Evolutionary conservation across 495 filamentous ascomycete genomes (phyloP), one percentile per base, ranked within the genome.

Genomic region (Aspergillus nidulans): DNA sequence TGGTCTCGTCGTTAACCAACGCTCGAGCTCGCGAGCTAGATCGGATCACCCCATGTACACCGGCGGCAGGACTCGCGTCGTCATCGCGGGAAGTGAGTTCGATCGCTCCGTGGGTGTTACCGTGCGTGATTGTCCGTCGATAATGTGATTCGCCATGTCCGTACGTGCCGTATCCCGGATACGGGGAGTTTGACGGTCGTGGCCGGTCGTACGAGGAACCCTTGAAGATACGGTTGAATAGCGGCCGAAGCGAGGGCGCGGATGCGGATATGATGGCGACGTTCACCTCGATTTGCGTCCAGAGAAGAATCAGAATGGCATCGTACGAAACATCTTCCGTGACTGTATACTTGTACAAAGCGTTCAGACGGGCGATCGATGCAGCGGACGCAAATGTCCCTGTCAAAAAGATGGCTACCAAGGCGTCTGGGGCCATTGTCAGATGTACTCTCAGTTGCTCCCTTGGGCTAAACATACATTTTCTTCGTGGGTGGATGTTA

Each of bases 231-330:
- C 48, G 21, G 18, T 19, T 19, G 44, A 55, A 48, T 4, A 55
- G 44, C 9, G 52, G 52, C 7, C 43, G 52, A 44, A 62, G 52
- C 28, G 55, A 58, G 6, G 60, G 60, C 2, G 56, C 48, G 1
- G 60, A 62, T 1, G 60, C 55, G 15, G 60, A 62, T 13, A 62
- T 52, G 15, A 58, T 62, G 32, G 60, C 55, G 18, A 58, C 48
- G 39, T 63, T 63, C 4, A 51, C 56, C 53, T 59, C 60, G 20
- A 58, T 50, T 36, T 62, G 55, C 4, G 60, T 53, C 60, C 52
- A 62, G 38, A 62, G 52, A 1, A 62, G 60, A 28, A 59, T 62
- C 52, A 53, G 39, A 13, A 28, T 26, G 2, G 55, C 52, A 34
- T 58, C 59, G 38, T 62, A 58, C 0, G 52, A 56, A 6, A 56